phyloP scores from a whole-genome alignment of 2,329 filamentous ascomycete species.

The Trichothecium roseum region DNA sequence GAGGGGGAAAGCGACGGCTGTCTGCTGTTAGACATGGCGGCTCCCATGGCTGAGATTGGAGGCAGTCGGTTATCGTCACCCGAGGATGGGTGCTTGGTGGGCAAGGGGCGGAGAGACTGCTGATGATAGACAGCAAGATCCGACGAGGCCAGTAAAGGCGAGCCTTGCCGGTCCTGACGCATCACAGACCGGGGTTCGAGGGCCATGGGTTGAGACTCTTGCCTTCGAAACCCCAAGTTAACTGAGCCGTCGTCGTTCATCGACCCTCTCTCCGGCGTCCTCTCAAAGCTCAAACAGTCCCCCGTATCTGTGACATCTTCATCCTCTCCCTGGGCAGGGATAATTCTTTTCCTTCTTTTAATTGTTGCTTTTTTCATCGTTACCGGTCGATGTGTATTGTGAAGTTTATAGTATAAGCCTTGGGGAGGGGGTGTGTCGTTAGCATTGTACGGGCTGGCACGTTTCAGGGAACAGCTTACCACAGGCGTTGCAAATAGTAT shows the following conservation, averaged over 20 bases:
- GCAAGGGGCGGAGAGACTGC: constrained; percentile 24
- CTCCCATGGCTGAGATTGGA: constrained; percentile 38
- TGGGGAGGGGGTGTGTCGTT: too few relatives aligned
- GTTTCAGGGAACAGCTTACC: constrained; percentile 51
- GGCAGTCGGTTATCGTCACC: constrained; percentile 49
- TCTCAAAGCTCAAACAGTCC: constrained; percentile 24
- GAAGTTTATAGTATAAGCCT: constrained; percentile 95
- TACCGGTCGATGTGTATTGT: constrained; percentile 83
- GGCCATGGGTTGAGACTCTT: constrained; percentile 32
- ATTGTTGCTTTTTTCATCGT: constrained; percentile 99
- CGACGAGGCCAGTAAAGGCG: constrained; percentile 28
- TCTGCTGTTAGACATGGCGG: constrained; percentile 28
- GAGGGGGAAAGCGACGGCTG: constrained; percentile 50
- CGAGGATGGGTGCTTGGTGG: constrained; percentile 27
- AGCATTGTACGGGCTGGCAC: too few relatives aligned
- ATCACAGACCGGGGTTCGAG: constrained; percentile 35
- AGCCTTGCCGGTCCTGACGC: constrained; percentile 30
- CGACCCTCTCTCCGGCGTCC: constrained; percentile 39
- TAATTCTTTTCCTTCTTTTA: constrained; percentile 88
- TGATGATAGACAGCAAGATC: constrained; percentile 44
- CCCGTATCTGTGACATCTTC: constrained; percentile 38
- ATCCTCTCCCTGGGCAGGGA: constrained; percentile 57
- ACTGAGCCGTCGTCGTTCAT: constrained; percentile 55
- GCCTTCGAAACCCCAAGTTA: constrained; percentile 47
- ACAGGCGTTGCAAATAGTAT: constrained; percentile 98